phyloP scores from a whole-genome alignment of 768 basidiomycete species.

The Hortiboletus campestris region DNA sequence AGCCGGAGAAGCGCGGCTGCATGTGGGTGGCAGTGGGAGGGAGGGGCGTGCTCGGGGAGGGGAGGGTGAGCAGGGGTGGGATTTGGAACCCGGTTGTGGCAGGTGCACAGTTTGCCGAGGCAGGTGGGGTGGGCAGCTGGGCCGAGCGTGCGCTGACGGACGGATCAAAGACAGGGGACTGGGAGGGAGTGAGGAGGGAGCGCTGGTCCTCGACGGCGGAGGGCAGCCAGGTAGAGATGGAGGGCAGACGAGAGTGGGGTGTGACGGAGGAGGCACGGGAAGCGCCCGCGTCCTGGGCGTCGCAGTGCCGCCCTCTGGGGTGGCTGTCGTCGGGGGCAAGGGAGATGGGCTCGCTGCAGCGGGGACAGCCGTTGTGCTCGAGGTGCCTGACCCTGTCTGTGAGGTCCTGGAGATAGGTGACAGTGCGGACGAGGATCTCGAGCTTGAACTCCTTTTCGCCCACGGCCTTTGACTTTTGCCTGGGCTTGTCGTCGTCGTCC shows the following conservation, averaged over 20 bases:
- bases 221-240: constrained; percentile 70
- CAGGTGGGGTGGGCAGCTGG: constrained; percentile 56
- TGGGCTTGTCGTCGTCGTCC: constrained; percentile 34
- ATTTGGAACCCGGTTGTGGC: constrained; percentile 30
- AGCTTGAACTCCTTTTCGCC: constrained; percentile 87
- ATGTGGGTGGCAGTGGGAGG: constrained; percentile 8
- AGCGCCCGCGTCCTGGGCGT: no score
- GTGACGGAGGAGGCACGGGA: no score
- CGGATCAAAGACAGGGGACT: no score
- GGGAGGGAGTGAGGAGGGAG: constrained; percentile 23
- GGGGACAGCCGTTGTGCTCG: constrained; percentile 31
- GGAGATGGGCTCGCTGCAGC: constrained; percentile 22
- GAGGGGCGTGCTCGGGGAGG: constrained; percentile 28
- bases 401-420: constrained; percentile 73
- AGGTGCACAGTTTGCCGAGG: constrained; percentile 51
- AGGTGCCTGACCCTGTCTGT: constrained; percentile 51
- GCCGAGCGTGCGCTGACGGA: neutral
- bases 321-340: neutral
- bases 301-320: no score
- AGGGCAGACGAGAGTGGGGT: constrained; percentile 46
- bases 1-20: constrained; percentile 24
- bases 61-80: constrained; percentile 43
- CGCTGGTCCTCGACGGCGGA: constrained; percentile 16
- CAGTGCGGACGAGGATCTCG: constrained; percentile 83
- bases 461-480: constrained; percentile 28